A percentile compares a stretch with the other conserved stretches of the same genome.
Evolutionary conservation across 129 eudicot species (phyloP).

Genomic region (Pseudognaphalium luteoalbum): DNA sequence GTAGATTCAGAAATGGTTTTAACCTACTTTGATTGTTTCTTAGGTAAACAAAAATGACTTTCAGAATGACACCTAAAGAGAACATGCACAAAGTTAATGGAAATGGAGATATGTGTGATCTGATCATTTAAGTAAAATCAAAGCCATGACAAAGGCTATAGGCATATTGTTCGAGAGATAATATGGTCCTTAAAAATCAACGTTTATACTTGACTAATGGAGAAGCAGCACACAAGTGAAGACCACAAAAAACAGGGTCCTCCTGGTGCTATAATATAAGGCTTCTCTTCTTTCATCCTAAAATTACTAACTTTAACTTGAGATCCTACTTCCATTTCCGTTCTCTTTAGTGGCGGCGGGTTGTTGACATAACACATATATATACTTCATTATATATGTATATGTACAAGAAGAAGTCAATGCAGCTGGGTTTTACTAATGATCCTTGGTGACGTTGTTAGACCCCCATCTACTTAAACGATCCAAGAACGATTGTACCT

Average conservation of each 20-base stretch:
- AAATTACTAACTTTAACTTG: conserved; percentile 12
- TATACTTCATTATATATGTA: conserved; percentile 15
- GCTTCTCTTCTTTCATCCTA: conserved; percentile 10
- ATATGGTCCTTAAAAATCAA: neutral
- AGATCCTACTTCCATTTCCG: neutral
- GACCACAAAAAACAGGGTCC: conserved; percentile 27
- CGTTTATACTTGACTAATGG: neutral
- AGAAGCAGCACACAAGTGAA: conserved; percentile 29
- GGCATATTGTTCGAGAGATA: neutral
- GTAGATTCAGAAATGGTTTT: neutral
- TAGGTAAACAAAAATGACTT: neutral
- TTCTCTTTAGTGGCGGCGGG: neutral
- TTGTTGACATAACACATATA: conserved; percentile 26
- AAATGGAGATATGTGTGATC: neutral
- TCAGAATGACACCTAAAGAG: conserved; percentile 1
- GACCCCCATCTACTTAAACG: conserved; percentile 41
- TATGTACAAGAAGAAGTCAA: conserved; percentile 34
- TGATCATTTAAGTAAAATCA: neutral
- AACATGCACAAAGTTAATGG: neutral
- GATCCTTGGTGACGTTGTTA: neutral
- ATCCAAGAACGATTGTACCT: conserved; percentile 44
- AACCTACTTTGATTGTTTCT: neutral
- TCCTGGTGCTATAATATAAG: conserved; percentile 15
- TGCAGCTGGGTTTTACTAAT: neutral
- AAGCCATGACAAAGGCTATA: conserved; percentile 3